Evolutionary conservation across 129 eudicot genomes (phyloP).

Genomic region (Flaveria bidentis): DNA sequence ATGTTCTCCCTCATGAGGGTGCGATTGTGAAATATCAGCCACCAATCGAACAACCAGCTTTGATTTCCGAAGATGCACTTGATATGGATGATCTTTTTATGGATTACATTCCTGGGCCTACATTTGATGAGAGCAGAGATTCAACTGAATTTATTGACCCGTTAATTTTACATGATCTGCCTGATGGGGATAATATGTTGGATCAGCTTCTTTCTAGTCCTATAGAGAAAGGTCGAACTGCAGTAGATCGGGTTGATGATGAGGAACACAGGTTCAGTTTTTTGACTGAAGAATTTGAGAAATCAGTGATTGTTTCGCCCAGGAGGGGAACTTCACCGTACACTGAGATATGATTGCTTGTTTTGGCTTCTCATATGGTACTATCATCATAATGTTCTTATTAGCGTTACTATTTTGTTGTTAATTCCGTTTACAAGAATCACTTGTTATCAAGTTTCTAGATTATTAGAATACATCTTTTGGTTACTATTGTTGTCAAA

Average conservation of each 20-base stretch:
- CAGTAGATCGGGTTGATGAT: constrained; percentile 16
- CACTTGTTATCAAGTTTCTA: not conserved
- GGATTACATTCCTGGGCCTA: constrained; percentile 42
- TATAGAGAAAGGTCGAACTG: constrained; percentile 21
- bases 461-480: not conserved
- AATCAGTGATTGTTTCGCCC: constrained; percentile 30
- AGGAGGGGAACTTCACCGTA: constrained; percentile 22
- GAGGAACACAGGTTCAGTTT: constrained; percentile 28
- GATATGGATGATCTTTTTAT: constrained; percentile 56
- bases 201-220: constrained; percentile 73
- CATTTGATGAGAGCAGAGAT: constrained; percentile 36
- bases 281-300: constrained; percentile 36
- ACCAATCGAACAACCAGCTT: constrained; percentile 37
- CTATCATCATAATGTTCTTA: not conserved
- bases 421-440: not conserved
- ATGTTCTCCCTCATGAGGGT: constrained; percentile 57
- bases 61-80: constrained; percentile 36
- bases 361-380: constrained; percentile 1
- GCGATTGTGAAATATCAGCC: constrained; percentile 68
- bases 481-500: not conserved
- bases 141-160: constrained; percentile 37
- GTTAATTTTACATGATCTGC: constrained; percentile 43
- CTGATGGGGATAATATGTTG: constrained; percentile 51
- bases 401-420: constrained; percentile 6
- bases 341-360: constrained; percentile 18